Evolutionary conservation across 768 basidiomycete genomes (phyloP), one percentile per base, ranked within the genome.

Genomic region (Trametes villosa): DNA sequence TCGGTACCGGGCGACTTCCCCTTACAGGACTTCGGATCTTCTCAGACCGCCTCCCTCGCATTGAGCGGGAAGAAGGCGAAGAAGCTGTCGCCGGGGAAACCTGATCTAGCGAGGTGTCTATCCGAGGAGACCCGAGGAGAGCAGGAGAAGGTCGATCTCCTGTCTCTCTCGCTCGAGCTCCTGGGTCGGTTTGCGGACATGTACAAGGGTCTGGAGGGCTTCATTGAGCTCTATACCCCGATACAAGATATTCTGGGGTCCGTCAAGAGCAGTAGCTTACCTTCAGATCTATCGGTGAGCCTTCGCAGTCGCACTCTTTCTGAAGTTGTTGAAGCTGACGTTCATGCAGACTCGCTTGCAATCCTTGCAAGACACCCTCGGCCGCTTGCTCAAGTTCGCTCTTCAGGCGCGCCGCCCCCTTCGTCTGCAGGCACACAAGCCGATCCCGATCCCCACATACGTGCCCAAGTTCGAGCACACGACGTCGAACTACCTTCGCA

Each of bases 361-460:
- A 0, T 75, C 79, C 8, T 69, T 83, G 11, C 72, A 70, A 27
- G 85, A 86, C 52, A 80, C 77, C 13, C 71, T 92, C 9, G 70
- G 72, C 27, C 84, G 89, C 6, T 74, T 94, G 47, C 78, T 96
- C 45, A 89, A 86, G 66, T 92, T 96, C 68, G 78, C 92, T 0
- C 77, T 72, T 12, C 83, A 89, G 74, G 79, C 85, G 0, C 89
- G 97, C 36, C 82, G 78, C 53, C 94, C 97, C 0, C 86, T 99
- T 29, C 77, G 74, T 2, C 82, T 98, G 22, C 97, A 99, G 78
- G 82, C 90, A 3, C 96, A 98, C 79, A 97, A 96, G 73, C 92
- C 95, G 0, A 96, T 98, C 46, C 94, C 97, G 5, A 98, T 99
- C 66, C 86, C 94, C 4, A 85, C 94, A 0, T 95, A 93, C 74